Evolutionary conservation across 75 land plant species (phyloP).

Genomic region (Azolla pinnata): DNA sequence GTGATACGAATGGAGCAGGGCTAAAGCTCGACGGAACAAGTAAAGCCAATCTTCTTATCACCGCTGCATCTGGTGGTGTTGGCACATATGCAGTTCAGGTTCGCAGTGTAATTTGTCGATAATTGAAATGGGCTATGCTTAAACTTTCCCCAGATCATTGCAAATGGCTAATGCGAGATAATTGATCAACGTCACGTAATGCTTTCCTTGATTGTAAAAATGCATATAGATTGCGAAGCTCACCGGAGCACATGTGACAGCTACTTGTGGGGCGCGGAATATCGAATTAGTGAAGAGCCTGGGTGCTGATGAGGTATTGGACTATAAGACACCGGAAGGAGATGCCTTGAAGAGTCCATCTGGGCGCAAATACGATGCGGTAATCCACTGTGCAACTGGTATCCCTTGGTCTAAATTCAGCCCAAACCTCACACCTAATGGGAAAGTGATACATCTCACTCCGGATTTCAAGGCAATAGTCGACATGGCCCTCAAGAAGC

Average conservation of each 20-base stretch:
- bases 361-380: constrained; percentile 20
- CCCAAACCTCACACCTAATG: constrained; percentile 8
- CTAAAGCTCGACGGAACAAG: constrained; percentile 44
- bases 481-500: constrained; percentile 8
- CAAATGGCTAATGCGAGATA: not conserved
- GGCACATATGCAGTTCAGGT: constrained; percentile 54
- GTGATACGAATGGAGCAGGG: constrained; percentile 33
- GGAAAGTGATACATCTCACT: constrained; percentile 24
- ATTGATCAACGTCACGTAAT: not conserved
- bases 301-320: constrained; percentile 28
- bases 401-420: constrained; percentile 16
- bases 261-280: constrained; percentile 25
- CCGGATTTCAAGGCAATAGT: constrained; percentile 10
- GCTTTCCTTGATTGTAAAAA: not conserved
- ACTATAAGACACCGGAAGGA: constrained; percentile 28
- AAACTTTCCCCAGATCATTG: not conserved
- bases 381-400: constrained; percentile 16
- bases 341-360: constrained; percentile 21
- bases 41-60: constrained; percentile 42
- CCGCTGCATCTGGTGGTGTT: constrained; percentile 77
- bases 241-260: constrained; percentile 50
- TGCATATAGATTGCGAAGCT: constrained; percentile 47
- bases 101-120: not conserved
- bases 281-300: constrained; percentile 16
- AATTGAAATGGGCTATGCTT: not conserved